A percentile compares a stretch with the other conserved stretches of the same genome.
These are phyloP conservation scores for Posidonia australis DNA, from an alignment of 106 monocot species.

Conservation along the genomic window DNA sequence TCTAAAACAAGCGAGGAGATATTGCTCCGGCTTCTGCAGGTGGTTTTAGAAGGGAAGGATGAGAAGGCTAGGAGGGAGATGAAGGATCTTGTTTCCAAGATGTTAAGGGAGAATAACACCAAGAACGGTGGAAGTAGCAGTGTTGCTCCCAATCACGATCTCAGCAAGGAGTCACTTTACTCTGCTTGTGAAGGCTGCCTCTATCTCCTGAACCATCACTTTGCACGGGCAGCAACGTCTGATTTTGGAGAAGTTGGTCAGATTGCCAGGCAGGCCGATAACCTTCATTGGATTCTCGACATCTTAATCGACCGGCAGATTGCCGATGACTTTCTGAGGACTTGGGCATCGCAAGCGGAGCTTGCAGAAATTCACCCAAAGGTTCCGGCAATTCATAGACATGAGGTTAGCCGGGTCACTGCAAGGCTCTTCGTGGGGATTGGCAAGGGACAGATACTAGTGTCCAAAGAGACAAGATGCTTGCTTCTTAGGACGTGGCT, in stretches of 20 bases:
- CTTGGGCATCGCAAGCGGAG: constrained; percentile 63
- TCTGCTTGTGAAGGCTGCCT: constrained; percentile 65
- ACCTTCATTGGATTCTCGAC: constrained; percentile 86
- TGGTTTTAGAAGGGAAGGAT: constrained; percentile 91
- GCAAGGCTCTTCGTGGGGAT: constrained; percentile 70
- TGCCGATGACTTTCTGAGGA: constrained; percentile 71
- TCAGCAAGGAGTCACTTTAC: constrained; percentile 79
- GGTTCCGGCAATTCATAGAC: constrained; percentile 62
- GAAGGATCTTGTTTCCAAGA: constrained; percentile 89
- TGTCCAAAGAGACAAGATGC: constrained; percentile 62
- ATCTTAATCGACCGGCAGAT: constrained; percentile 77
- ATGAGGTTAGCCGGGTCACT: constrained; percentile 81
- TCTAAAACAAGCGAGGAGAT: constrained; percentile 38
- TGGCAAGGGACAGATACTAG: constrained; percentile 84
- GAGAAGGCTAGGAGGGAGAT: constrained; percentile 95
- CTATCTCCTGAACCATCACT: constrained; percentile 35
- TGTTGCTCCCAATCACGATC: constrained; percentile 17
- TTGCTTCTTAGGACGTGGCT: constrained; percentile 71
- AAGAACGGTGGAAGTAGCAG: neutral
- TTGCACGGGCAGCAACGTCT: constrained; percentile 30
- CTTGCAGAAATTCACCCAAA: constrained; percentile 44
- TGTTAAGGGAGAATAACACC: constrained; percentile 69
- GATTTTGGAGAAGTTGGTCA: constrained; percentile 38
- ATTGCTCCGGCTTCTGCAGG: constrained; percentile 68
- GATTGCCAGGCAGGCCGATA: constrained; percentile 80